Conservation (phyloP, 2,329 filamentous ascomycete genomes). For the Colletotrichum liriopes region DNA sequence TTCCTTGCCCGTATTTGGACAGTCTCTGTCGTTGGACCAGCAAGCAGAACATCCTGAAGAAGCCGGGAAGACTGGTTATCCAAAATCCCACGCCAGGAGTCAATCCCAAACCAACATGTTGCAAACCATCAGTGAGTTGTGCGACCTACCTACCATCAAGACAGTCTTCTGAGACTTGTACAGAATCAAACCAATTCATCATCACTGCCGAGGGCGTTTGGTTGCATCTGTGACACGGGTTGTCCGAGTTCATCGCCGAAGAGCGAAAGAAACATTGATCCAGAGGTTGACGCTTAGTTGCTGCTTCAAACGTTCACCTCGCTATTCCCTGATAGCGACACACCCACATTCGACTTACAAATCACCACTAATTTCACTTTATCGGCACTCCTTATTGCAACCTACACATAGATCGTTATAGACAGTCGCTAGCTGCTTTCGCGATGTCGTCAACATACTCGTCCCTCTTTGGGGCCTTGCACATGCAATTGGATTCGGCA, state of each 20-base stretch:
- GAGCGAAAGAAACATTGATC: not conserved
- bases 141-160: not conserved
- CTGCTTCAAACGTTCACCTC: not conserved
- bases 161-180: not conserved
- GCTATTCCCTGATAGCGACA: not conserved
- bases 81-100: not conserved
- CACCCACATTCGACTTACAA: not conserved
- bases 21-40: not conserved
- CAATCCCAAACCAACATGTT: conserved; percentile 24
- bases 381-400: not conserved
- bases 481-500: not conserved
- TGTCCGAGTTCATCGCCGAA: conserved; percentile 1
- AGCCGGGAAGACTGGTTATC: not conserved
- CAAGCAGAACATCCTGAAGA: not conserved
- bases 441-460: conserved; percentile 33
- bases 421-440: not conserved
- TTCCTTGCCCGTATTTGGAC: not conserved
- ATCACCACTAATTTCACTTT: not conserved
- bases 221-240: conserved; percentile 12
- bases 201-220: conserved; percentile 12
- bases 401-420: conserved; percentile 8
- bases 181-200: conserved; percentile 11
- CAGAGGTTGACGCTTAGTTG: not conserved
- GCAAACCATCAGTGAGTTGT: conserved; percentile 17
- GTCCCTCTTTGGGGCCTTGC: conserved; percentile 16